A percentile compares a stretch with the other conserved stretches of the same genome.
phyloP scores from a whole-genome alignment of 371 early-diverging fungal species.

The Mortierella polycephala region DNA sequence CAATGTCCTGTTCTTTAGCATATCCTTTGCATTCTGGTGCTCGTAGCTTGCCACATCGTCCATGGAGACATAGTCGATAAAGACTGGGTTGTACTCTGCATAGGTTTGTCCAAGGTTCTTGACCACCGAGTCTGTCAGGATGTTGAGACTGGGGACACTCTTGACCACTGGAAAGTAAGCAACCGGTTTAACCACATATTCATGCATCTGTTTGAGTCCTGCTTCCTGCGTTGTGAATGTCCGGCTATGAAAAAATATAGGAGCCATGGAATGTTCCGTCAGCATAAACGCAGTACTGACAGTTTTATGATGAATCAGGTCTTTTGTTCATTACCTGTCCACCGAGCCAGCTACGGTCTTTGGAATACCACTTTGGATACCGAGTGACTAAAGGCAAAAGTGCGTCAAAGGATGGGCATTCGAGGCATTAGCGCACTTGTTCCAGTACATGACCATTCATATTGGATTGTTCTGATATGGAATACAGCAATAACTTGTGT shows the following conservation, averaged over 20 bases:
- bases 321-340: conserved; percentile 25
- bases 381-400: conserved; percentile 24
- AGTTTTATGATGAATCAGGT: neutral
- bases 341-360: conserved; percentile 28
- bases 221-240: conserved; percentile 21
- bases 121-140: conserved; percentile 26
- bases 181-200: conserved; percentile 16
- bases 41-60: conserved; percentile 42
- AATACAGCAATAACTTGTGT: neutral
- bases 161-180: conserved; percentile 39
- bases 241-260: conserved; percentile 10
- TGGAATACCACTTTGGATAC: conserved; percentile 46
- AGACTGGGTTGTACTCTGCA: conserved; percentile 26
- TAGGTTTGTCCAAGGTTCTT: conserved; percentile 12
- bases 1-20: conserved; percentile 39
- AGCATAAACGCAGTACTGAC: neutral
- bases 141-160: conserved; percentile 32
- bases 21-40: conserved; percentile 41
- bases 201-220: conserved; percentile 5
- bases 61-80: conserved; percentile 44
- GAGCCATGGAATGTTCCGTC: too few species aligned
- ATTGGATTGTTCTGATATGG: conserved; percentile 1
- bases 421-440: neutral
- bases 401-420: neutral
- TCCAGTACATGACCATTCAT: conserved; percentile 11